Conservation (phyloP, 768 basidiomycete genomes). For the Suillus clintonianus region DNA sequence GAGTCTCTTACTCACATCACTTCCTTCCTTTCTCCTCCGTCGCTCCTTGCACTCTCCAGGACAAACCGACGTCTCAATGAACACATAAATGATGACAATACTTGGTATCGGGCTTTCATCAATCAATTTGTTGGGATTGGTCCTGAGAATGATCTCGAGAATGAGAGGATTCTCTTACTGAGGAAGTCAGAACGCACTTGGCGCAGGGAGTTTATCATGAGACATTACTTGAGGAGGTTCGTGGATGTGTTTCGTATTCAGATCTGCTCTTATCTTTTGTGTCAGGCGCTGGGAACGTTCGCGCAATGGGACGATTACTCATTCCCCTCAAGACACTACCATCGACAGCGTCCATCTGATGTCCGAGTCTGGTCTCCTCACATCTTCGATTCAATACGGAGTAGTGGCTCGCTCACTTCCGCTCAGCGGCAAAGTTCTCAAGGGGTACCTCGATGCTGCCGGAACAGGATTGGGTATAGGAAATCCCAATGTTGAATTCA, state of each 20-base stretch:
- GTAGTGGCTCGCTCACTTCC: conserved; percentile 74
- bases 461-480: conserved; percentile 62
- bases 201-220: conserved; percentile 67
- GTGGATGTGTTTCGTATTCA: conserved; percentile 13
- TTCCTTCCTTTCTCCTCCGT: conserved; percentile 64
- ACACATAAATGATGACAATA: conserved; percentile 77
- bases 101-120: conserved; percentile 77
- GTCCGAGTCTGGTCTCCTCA: conserved; percentile 54
- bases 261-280: background rate
- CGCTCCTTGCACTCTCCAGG: conserved; percentile 57
- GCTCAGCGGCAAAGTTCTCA: conserved; percentile 65
- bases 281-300: conserved; percentile 72
- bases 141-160: conserved; percentile 60
- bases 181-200: conserved; percentile 61
- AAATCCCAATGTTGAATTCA: conserved; percentile 76
- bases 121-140: conserved; percentile 65
- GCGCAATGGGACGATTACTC: conserved; percentile 57
- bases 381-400: conserved; percentile 66
- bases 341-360: conserved; percentile 65
- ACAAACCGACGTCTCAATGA: conserved; percentile 54
- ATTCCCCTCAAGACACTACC: conserved; percentile 60
- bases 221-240: conserved; percentile 58
- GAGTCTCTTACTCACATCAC: conserved; percentile 81
- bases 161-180: conserved; percentile 50
- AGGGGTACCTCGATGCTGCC: conserved; percentile 69